Percentiles rank a stretch among this genome's conserved stretches.
phyloP scores from a whole-genome alignment of 495 filamentous ascomycete genomes.

The Immersiella caudata region DNA sequence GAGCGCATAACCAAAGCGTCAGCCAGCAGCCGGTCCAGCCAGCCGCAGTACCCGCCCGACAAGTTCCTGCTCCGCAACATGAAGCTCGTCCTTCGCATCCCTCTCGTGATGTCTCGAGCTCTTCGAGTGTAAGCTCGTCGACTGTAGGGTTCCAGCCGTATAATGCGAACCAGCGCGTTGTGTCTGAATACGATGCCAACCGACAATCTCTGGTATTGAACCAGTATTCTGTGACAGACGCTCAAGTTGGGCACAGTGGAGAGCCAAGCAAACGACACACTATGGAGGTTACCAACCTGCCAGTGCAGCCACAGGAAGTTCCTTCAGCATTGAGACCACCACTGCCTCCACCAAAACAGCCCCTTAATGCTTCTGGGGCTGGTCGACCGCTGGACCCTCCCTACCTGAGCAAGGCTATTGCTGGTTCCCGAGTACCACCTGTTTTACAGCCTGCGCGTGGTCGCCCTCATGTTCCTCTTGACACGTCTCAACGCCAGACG shows the following conservation, averaged over 20 bases:
- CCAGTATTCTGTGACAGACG: not conserved
- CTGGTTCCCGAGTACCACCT: constrained; percentile 29
- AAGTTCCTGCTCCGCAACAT: not conserved
- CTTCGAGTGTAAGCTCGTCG: constrained; percentile 11
- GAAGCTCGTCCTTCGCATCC: not conserved
- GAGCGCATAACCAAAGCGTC: not conserved
- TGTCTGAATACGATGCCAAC: constrained; percentile 19
- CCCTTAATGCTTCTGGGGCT: not conserved
- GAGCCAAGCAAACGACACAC: too few relatives aligned
- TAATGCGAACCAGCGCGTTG: constrained; percentile 30
- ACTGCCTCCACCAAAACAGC: constrained; percentile 18
- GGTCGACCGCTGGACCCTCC: not conserved
- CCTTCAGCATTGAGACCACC: constrained; percentile 22
- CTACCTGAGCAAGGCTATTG: not conserved
- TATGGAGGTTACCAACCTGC: not conserved
- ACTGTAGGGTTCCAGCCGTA: constrained; percentile 38
- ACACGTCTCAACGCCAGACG: constrained; percentile 19
- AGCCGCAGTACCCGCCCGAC: not conserved
- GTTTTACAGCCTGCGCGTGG: constrained; percentile 43
- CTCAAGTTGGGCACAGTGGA: not conserved
- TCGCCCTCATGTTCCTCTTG: constrained; percentile 23
- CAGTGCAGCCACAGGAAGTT: constrained; percentile 16
- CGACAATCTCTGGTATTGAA: constrained; percentile 20
- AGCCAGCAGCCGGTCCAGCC: not conserved
- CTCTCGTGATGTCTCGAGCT: not conserved